Evolutionary conservation across 1,284 basidiomycete species (phyloP), one percentile per base, ranked within the genome.

Genomic region (Apiotrichum sp.): DNA sequence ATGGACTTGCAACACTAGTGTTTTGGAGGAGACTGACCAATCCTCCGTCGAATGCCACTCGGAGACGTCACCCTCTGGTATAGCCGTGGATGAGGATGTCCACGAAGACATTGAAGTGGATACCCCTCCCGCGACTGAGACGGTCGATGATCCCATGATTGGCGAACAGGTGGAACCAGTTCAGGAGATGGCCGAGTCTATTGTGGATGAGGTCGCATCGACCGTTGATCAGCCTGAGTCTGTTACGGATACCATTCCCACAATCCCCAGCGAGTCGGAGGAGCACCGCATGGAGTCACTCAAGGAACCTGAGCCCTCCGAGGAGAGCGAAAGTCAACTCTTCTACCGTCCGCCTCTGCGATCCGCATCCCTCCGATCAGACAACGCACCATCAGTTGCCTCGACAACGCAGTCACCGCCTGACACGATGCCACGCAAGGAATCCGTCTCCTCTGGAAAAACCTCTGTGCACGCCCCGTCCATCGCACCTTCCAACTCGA

Each of bases 1-100:
- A 14, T 74, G 72, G 72, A 57, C 57, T 29, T 59, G 61, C 48
- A 41, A 47, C 14, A 36, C 16, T 32, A 34, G 33, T 4, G 41
- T 47, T 13, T 47, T 34, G 47, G 47, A 47, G 35, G 35, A 38
- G 16, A 7, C 9, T 8, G 46, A 47, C 34, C 34, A 38, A 35
- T 22, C 35, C 4, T 38, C 47, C 35, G 36, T 32, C 8, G 47
- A 38, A 10, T 9, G 14, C n/a, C 47, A 36, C 3, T 47, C 47
- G 2, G 35, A 47, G 47, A n/a, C n/a, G n/a, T 16, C n/a, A 16
- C 11, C 36, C 29, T 16, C 6, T 11, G 22, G 13, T 29, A 29
- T 11, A 36, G 35, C 35, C 11, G 35, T 36, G 35, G 35, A 32
- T 14, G 44, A 33, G n/a, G n/a, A n/a, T n/a, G n/a, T n/a, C n/a